Conservation (phyloP, 352 stramenopile genomes). For the Ophiocytium majus region DNA sequence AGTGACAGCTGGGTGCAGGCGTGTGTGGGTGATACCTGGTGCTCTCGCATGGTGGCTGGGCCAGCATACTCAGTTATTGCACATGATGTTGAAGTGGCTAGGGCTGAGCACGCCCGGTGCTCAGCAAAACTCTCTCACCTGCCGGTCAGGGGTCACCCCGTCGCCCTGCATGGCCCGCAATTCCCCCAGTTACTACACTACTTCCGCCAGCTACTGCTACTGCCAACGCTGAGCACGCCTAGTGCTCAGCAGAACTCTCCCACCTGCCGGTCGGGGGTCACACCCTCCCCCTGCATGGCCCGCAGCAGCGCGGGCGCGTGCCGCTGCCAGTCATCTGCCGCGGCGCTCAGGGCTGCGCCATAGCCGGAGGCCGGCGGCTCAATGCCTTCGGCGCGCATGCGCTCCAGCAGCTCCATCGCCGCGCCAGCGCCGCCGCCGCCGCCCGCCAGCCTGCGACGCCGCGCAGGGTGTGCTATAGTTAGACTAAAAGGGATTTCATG, state of each 20-base stretch:
- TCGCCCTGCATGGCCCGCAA: conserved; percentile 8
- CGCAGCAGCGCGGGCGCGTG: background rate
- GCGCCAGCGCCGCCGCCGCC: no score
- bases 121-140: background rate
- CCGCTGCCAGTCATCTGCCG: background rate
- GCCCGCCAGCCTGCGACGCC: background rate
- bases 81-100: background rate
- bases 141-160: background rate
- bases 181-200: background rate
- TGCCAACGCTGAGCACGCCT: background rate
- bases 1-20: background rate
- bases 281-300: background rate
- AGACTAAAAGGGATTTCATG: no score
- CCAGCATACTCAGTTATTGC: background rate
- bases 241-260: background rate
- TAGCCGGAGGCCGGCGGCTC: background rate
- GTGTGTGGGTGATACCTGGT: background rate
- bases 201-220: background rate
- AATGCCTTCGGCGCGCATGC: background rate
- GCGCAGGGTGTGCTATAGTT: no score
- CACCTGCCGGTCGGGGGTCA: background rate
- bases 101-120: background rate
- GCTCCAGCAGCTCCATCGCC: background rate
- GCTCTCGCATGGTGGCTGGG: no score
- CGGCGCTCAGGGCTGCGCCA: background rate